A percentile compares a stretch with the other conserved stretches of the same genome.
Evolutionary conservation across 768 basidiomycete species (phyloP).

Genomic region (Lyophyllum atratum): DNA sequence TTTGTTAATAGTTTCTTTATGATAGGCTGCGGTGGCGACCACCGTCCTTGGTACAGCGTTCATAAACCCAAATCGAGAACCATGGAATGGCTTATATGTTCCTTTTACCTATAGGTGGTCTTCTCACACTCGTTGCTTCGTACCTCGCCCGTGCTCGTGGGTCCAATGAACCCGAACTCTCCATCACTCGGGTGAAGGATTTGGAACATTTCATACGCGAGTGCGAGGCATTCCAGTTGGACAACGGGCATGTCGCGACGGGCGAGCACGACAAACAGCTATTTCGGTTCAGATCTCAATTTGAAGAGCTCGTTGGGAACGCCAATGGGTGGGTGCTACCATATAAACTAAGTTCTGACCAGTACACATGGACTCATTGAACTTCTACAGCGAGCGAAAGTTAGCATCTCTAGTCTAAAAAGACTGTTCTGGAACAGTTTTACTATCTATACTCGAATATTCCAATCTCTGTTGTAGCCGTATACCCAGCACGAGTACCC

Average conservation of each 20-base stretch:
- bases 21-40: slow-evolving; percentile 37
- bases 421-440: not conserved
- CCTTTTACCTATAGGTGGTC: slow-evolving; percentile 45
- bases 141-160: slow-evolving; percentile 73
- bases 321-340: slow-evolving; percentile 29
- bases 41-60: slow-evolving; percentile 37
- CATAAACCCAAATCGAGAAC: not conserved
- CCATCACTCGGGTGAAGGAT: slow-evolving; percentile 55
- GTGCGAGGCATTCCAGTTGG: slow-evolving; percentile 56
- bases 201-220: slow-evolving; percentile 72
- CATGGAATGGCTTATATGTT: too few relatives aligned
- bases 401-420: slow-evolving; percentile 16
- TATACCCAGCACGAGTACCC: too few relatives aligned
- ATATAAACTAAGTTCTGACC: not conserved
- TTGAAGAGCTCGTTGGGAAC: slow-evolving; percentile 52
- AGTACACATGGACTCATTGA: not conserved
- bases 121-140: slow-evolving; percentile 68
- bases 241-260: slow-evolving; percentile 47
- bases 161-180: slow-evolving; percentile 71
- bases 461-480: too few relatives aligned
- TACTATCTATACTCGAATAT: not conserved
- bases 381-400: slow-evolving; percentile 20
- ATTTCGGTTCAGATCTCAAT: slow-evolving; percentile 35
- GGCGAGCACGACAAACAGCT: slow-evolving; percentile 39
- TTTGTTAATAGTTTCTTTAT: not conserved